These are phyloP conservation scores for Yarrowia sp. DNA, from an alignment of 805 yeast genomes.

Conservation along the genomic window DNA sequence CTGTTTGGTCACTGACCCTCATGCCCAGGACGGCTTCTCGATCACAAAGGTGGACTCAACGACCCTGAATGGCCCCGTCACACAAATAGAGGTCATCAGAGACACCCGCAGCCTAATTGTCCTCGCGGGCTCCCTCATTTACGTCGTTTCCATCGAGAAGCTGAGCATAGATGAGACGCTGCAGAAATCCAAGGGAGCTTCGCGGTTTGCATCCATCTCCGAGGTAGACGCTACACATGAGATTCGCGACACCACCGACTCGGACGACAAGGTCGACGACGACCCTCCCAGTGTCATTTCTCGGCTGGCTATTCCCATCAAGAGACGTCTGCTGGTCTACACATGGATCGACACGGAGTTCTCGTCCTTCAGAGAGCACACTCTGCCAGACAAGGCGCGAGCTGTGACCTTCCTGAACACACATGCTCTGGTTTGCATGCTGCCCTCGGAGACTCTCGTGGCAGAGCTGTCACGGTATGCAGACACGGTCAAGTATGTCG, in stretches of 20 bases:
- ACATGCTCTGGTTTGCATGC: conserved; percentile 32
- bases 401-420: conserved; percentile 34
- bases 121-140: conserved; percentile 38
- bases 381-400: conserved; percentile 36
- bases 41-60: conserved; percentile 31
- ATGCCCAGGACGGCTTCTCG: conserved; percentile 28
- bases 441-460: conserved; percentile 33
- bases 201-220: conserved; percentile 33
- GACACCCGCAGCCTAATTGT: conserved; percentile 39
- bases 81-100: conserved; percentile 39
- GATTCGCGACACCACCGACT: not conserved
- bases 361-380: conserved; percentile 35
- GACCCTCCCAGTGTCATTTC: conserved; percentile 32
- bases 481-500: not conserved
- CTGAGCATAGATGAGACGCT: conserved; percentile 38
- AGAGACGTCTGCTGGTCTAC: conserved; percentile 33
- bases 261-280: not conserved
- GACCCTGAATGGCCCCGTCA: conserved; percentile 35
- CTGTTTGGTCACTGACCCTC: conserved; percentile 33
- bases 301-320: conserved; percentile 35
- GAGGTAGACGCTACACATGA: conserved; percentile 27
- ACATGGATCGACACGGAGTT: conserved; percentile 38
- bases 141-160: conserved; percentile 38
- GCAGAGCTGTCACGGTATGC: conserved; percentile 29
- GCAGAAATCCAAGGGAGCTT: conserved; percentile 40